These are phyloP conservation scores for Taxawa tesnikishii DNA, from an alignment of 2,329 filamentous ascomycete species.

Conservation along the genomic window DNA sequence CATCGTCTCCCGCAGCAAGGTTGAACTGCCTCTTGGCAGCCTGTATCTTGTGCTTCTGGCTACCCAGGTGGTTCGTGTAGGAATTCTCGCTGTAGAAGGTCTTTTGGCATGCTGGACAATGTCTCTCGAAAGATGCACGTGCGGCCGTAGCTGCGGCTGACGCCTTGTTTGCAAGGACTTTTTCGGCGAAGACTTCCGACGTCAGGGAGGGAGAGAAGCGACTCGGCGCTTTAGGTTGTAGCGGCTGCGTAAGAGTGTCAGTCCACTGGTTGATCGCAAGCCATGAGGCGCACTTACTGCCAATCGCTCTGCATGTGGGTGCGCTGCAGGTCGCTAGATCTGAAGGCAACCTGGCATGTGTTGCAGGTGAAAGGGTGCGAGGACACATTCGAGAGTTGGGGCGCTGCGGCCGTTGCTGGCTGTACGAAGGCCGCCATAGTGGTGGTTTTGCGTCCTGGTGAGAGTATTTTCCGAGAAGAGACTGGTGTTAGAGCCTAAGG, in stretches of 20 bases:
- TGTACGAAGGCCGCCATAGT: conserved; percentile 4
- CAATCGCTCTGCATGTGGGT: conserved; percentile 97
- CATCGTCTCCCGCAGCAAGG: conserved; percentile 28
- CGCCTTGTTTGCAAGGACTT: conserved; percentile 84
- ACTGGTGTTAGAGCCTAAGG: conserved; percentile 6
- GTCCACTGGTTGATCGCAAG: background rate
- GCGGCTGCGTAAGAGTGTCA: conserved; percentile 40
- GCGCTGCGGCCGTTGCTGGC: conserved; percentile 1
- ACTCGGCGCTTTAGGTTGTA: conserved; percentile 96
- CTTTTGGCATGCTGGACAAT: conserved; percentile 73
- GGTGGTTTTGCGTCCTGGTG: no score
- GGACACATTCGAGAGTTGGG: conserved; percentile 25
- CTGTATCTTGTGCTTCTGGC: conserved; percentile 74
- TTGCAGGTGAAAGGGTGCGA: conserved; percentile 99
- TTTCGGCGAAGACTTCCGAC: conserved; percentile 88
- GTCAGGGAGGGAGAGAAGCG: conserved; percentile 76
- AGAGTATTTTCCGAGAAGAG: no score
- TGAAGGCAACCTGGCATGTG: conserved; percentile 92
- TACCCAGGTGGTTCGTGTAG: conserved; percentile 81
- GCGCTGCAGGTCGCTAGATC: conserved; percentile 84
- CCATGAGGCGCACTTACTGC: conserved; percentile 63
- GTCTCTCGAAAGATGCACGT: conserved; percentile 77
- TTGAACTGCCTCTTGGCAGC: conserved; percentile 36
- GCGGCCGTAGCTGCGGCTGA: conserved; percentile 72
- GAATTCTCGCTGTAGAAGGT: conserved; percentile 96